A percentile compares a stretch with the other conserved stretches of the same genome.
Conservation (phyloP, 2,329 filamentous ascomycete genomes). For the Didymella keratinophila region DNA sequence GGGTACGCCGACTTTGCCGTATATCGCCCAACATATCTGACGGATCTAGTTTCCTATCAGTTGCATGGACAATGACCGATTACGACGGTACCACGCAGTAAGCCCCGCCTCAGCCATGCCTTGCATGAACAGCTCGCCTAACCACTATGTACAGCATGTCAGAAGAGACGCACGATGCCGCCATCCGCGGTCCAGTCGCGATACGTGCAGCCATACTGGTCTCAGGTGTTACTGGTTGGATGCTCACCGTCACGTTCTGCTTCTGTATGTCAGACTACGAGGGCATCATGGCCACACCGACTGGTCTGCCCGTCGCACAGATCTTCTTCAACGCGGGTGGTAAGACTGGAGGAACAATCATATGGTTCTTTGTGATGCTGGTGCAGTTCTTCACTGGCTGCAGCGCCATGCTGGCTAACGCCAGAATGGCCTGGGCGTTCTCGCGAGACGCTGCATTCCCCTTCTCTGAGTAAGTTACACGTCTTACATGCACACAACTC, state of each 20-base stretch:
- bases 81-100: conserved; percentile 72
- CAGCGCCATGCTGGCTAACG: conserved; percentile 70
- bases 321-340: conserved; percentile 68
- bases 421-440: conserved; percentile 69
- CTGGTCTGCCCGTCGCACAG: conserved; percentile 66
- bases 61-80: conserved; percentile 72
- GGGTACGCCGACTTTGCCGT: conserved; percentile 53
- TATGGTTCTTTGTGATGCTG: conserved; percentile 69
- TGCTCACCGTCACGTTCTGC: conserved; percentile 69
- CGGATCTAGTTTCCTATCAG: conserved; percentile 58
- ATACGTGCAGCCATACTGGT: conserved; percentile 67
- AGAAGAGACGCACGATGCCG: conserved; percentile 71
- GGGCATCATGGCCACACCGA: conserved; percentile 63
- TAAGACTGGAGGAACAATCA: conserved; percentile 62
- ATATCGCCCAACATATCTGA: conserved; percentile 22
- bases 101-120: conserved; percentile 31
- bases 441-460: conserved; percentile 67
- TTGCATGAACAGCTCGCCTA: conserved; percentile 37
- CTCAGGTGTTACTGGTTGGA: conserved; percentile 67
- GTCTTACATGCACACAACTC: too few species aligned
- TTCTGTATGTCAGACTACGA: conserved; percentile 69
- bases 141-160: conserved; percentile 60
- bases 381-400: conserved; percentile 72
- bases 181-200: conserved; percentile 65
- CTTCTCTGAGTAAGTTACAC: conserved; percentile 60